A percentile compares a stretch with the other conserved stretches of the same genome.
These are phyloP conservation scores for Aureobasidium namibiae DNA, from an alignment of 2,329 filamentous ascomycete genomes.

Conservation along the genomic window DNA sequence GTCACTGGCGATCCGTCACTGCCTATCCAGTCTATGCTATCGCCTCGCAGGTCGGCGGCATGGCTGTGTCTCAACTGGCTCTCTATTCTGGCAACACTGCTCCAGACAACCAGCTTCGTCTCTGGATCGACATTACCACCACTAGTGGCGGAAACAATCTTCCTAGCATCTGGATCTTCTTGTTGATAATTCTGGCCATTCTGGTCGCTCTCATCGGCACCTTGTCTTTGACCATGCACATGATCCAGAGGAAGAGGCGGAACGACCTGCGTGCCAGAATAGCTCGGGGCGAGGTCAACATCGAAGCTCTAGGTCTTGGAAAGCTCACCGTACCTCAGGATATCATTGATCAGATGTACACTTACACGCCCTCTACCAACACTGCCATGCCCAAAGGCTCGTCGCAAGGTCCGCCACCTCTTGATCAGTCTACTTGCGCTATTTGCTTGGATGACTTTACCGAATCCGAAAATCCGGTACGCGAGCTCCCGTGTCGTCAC, in stretches of 20 bases:
- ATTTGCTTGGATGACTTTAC: conserved; percentile 83
- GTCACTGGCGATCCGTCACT: conserved; percentile 62
- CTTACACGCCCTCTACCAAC: conserved; percentile 44
- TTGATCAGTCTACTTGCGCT: conserved; percentile 75
- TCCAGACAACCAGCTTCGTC: conserved; percentile 37
- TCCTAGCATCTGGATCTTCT: conserved; percentile 74
- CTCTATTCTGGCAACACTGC: conserved; percentile 67
- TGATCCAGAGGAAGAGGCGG: conserved; percentile 64
- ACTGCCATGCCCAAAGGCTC: not conserved
- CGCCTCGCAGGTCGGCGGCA: conserved; percentile 55
- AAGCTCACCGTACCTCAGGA: conserved; percentile 66
- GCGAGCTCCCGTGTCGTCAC: conserved; percentile 81
- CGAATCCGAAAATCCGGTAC: conserved; percentile 60
- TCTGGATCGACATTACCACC: conserved; percentile 44
- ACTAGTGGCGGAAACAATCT: conserved; percentile 36
- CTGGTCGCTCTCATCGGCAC: conserved; percentile 58
- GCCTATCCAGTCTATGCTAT: conserved; percentile 79
- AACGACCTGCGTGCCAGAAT: conserved; percentile 61
- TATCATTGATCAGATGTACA: conserved; percentile 66
- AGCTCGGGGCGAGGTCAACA: conserved; percentile 68
- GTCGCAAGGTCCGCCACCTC: conserved; percentile 22
- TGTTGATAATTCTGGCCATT: conserved; percentile 60
- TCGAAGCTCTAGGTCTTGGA: conserved; percentile 80
- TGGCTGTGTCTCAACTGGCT: conserved; percentile 63
- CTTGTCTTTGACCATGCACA: conserved; percentile 67